Evolutionary conservation across 345 rosid genomes (phyloP), one percentile per base, ranked within the genome.

Genomic region (Populus davidiana): DNA sequence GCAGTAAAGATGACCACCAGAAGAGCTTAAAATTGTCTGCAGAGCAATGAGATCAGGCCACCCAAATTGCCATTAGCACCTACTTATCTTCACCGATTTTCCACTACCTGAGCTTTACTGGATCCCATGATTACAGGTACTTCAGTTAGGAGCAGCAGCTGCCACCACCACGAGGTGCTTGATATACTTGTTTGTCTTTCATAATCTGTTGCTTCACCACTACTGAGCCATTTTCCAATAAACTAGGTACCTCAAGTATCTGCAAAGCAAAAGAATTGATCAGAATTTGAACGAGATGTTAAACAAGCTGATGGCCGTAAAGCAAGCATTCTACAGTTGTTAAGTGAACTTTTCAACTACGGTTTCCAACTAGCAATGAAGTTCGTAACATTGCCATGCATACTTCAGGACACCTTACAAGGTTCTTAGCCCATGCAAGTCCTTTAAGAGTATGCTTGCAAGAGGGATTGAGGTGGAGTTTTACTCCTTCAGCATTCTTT

Each of bases 171-270:
- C 27, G 84, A 63, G 86, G 81, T 49, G 80, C 75, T 39, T 71
- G 70, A 41, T 31, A 62, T 21, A 64, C 88, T 59, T 85, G 87
- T 83, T 85, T 88, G 79, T 87, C 86, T 70, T 78, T 85, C 83
- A 85, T 49, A 50, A 76, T 81, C 49, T 88, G 88, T 54, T 82
- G 89, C 81, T 91, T 93, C 69, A 88, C 81, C 13, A 81, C 86
- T 23, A 52, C 87, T 12, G 96, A 92, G 71, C 99, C 99, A 69
- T 92, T 89, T 83, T 93, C 93, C 78, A 88, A 36, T 77, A 96
- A 85, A 78, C 86, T 85, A 61, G 99, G 97, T 41, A 84, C 93
- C 65, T 93, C 97, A 71, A 91, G 80, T 74, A 93, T 88, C 99
- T 95, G 84, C 44, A 47, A 74, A 62, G 33, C 5, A 33, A 50